A percentile compares a stretch with the other conserved stretches of the same genome.
phyloP scores from a whole-genome alignment of 331 rosid genomes.

The Telfairia occidentalis region DNA sequence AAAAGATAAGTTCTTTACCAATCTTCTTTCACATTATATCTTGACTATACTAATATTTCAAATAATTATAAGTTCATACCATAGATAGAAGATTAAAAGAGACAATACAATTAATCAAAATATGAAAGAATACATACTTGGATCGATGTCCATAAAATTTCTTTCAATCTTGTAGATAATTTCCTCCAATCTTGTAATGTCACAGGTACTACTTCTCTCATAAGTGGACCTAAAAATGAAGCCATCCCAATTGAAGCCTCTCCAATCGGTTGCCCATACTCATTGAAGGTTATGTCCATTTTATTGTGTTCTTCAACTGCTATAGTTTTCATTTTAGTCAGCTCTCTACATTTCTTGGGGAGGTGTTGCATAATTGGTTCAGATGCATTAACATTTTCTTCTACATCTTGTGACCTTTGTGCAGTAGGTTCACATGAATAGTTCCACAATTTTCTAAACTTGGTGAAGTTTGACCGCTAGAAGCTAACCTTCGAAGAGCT shows the following conservation, averaged over 20 bases:
- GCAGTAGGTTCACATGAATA: too few species aligned
- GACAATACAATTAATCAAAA: neutral
- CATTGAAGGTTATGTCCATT: neutral
- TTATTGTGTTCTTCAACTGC: neutral
- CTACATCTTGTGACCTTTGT: neutral
- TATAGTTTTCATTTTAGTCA: neutral
- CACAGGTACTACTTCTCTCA: neutral
- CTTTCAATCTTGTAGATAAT: neutral
- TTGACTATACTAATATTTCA: too few species aligned
- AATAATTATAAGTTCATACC: neutral
- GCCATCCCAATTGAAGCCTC: neutral
- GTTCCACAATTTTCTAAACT: too few species aligned
- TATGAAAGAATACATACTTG: neutral
- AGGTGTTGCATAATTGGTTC: neutral
- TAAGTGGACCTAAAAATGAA: neutral
- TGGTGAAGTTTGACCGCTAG: too few species aligned
- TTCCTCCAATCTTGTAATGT: neutral
- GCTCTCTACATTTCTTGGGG: neutral
- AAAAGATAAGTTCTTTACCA: too few species aligned
- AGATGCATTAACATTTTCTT: neutral
- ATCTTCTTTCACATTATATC: too few species aligned
- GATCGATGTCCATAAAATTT: neutral
- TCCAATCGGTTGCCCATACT: neutral
- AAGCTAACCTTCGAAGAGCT: too few species aligned
- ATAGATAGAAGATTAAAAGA: neutral